Conservation (phyloP, 805 yeast species). For the Myxozyma kluyveri region DNA sequence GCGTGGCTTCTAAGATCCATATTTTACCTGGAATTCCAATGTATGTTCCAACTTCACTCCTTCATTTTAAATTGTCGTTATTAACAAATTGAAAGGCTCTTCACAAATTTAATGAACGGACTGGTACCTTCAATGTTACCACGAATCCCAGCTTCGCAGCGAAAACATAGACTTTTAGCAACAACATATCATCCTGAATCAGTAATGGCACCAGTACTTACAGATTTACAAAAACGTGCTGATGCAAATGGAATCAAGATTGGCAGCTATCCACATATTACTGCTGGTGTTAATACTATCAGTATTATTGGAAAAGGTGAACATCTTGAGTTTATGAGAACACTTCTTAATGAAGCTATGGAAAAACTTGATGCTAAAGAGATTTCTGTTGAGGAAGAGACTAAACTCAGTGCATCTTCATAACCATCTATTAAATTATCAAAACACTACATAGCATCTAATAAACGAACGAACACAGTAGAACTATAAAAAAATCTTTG, state of each 20-base stretch:
- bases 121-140: constrained; percentile 42
- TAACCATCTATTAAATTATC: background rate
- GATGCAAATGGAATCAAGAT: constrained; percentile 53
- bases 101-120: constrained; percentile 52
- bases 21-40: constrained; percentile 84
- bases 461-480: background rate
- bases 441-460: background rate
- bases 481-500: background rate
- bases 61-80: too few relatives aligned
- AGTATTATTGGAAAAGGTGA: constrained; percentile 64
- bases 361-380: constrained; percentile 54
- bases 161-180: constrained; percentile 51
- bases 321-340: constrained; percentile 42
- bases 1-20: constrained; percentile 60
- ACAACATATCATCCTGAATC: constrained; percentile 62
- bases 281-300: constrained; percentile 61
- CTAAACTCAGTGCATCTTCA: constrained; percentile 11
- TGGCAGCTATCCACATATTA: constrained; percentile 83
- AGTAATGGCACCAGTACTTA: constrained; percentile 62
- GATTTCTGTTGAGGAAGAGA: constrained; percentile 59
- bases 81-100: too few relatives aligned
- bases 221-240: constrained; percentile 49
- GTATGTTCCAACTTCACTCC: constrained; percentile 9
- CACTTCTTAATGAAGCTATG: constrained; percentile 49
- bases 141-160: constrained; percentile 42